These are phyloP conservation scores for Populus tremula DNA, from an alignment of 345 rosid species.

Conservation along the genomic window DNA sequence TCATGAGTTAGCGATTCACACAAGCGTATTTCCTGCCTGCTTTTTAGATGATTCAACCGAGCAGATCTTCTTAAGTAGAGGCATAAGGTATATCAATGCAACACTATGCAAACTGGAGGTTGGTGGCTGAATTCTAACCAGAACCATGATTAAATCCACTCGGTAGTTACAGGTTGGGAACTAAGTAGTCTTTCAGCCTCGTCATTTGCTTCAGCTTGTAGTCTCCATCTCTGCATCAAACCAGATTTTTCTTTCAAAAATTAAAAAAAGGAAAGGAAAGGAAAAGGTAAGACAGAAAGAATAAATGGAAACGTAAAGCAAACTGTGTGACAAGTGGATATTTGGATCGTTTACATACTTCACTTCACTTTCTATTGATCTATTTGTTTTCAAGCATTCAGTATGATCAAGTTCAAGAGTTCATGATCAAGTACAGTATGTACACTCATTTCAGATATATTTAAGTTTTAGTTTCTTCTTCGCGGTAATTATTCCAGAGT, in stretches of 20 bases:
- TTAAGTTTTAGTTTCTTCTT: not conserved
- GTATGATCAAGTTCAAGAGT: not conserved
- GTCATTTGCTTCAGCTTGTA: constrained; percentile 93
- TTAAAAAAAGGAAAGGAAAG: not conserved
- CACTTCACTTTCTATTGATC: not conserved
- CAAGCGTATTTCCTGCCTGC: not conserved
- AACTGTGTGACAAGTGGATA: not conserved
- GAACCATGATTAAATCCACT: constrained; percentile 25
- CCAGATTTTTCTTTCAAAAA: not conserved
- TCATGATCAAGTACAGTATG: not conserved
- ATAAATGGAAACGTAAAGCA: not conserved
- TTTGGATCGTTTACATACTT: no score
- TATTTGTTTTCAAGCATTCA: not conserved
- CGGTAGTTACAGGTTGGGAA: constrained; percentile 47
- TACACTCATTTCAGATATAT: not conserved
- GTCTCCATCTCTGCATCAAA: constrained; percentile 66
- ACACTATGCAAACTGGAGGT: not conserved
- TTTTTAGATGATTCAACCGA: not conserved
- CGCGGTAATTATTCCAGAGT: not conserved
- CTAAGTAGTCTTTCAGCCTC: constrained; percentile 89
- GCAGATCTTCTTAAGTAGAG: not conserved
- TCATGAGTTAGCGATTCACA: not conserved
- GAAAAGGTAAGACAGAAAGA: not conserved
- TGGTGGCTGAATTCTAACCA: not conserved
- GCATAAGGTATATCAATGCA: not conserved